Evolutionary conservation across 2,329 filamentous ascomycete genomes (phyloP), one percentile per base, ranked within the genome.

Genomic region (Sporothrix protearum): DNA sequence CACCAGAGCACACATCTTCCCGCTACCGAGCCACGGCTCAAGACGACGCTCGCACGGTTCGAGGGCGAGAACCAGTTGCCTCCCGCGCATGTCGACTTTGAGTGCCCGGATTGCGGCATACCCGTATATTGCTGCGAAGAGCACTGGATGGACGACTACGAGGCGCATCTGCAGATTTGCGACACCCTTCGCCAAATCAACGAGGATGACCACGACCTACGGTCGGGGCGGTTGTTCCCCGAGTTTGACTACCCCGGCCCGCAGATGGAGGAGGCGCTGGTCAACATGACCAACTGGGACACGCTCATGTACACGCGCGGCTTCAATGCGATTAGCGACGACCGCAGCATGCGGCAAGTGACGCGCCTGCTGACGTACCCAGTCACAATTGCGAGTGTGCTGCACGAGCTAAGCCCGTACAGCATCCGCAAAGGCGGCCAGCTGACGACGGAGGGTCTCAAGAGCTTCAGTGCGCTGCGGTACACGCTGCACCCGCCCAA

Each of bases 241-340:
- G 96, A 99, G 80, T 98, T 97, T 78, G 89, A 94, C 73, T 97
- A 97, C 78, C 94, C 96, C 0, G 92, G 91, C 16, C 86, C 90
- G 70, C 94, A 97, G 82, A 89, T 97, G 79, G 94, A 97, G 75
- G 95, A 97, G 80, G 92, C 94, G 45, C 86, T 96, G 75, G 89
- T 97, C 75, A 99, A 99, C 81, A 94, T 99, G 92, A 97, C 92
- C 57, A 99, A 96, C 80, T 99, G 96, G 96, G 96, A 99, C 80
- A 98, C 96, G 0, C 93, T 96, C 76, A 84, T 99, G 78, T 99
- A 97, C 79, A 96, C 94, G 2, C 87, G 96, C 77, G 91, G 97
- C 77, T 98, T 96, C 77, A 88, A 91, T 75, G 96, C 96, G 5
- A 90, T 99, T 78, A 94, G 99, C 79, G 89, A 94, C 73, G 94